Evolutionary conservation across 2,329 filamentous ascomycete species (phyloP).

Genomic region (Ceratocystis diversiconidia): DNA sequence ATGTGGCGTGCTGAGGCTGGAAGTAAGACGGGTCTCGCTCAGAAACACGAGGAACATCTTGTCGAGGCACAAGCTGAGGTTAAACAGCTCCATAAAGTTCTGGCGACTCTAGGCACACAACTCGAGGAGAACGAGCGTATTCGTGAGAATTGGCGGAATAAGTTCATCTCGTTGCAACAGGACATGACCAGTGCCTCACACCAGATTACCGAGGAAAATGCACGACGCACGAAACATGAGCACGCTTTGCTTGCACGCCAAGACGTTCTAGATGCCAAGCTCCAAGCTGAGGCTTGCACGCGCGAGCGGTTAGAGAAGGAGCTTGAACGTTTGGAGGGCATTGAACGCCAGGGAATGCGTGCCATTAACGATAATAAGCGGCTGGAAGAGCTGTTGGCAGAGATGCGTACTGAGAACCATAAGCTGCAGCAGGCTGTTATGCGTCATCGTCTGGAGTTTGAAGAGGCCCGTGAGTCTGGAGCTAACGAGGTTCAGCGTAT

Average conservation of each 20-base stretch:
- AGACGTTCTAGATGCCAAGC: constrained; percentile 61
- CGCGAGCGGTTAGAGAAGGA: constrained; percentile 53
- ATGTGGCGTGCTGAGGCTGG: constrained; percentile 50
- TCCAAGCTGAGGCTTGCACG: constrained; percentile 60
- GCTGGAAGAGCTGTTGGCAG: constrained; percentile 39
- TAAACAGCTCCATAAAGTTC: constrained; percentile 58
- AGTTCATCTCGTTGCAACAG: constrained; percentile 72
- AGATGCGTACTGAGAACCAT: constrained; percentile 52
- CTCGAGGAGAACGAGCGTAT: constrained; percentile 75
- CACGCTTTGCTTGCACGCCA: constrained; percentile 65
- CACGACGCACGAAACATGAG: constrained; percentile 63
- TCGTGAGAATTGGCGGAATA: constrained; percentile 68
- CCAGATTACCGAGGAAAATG: constrained; percentile 72
- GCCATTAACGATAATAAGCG: constrained; percentile 49
- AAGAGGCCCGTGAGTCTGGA: constrained; percentile 68
- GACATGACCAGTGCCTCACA: constrained; percentile 70
- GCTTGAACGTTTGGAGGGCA: constrained; percentile 49
- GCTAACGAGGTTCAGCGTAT: constrained; percentile 69
- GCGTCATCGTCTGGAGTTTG: constrained; percentile 65
- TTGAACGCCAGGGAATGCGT: constrained; percentile 50
- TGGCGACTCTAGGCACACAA: constrained; percentile 61
- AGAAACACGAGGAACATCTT: constrained; percentile 34
- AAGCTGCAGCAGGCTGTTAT: constrained; percentile 55
- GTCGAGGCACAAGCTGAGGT: constrained; percentile 42
- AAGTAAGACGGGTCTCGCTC: constrained; percentile 38